A percentile compares a stretch with the other conserved stretches of the same genome.
Conservation (phyloP, 805 yeast species). For the Saccharomyces jurei region DNA sequence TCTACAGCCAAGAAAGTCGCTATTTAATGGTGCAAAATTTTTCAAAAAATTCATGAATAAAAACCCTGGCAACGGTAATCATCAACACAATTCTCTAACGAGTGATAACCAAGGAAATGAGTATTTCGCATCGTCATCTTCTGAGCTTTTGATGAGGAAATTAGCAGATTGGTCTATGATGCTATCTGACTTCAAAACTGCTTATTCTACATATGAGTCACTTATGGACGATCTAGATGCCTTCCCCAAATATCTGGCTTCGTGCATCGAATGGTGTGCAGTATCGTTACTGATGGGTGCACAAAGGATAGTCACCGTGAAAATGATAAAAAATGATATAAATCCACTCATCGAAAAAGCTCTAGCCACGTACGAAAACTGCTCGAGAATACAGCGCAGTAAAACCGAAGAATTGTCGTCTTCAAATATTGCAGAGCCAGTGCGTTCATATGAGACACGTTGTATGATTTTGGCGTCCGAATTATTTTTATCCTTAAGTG, state of each 20-base stretch:
- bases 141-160: slow-evolving; percentile 69
- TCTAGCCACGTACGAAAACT: slow-evolving; percentile 29
- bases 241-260: slow-evolving; percentile 44
- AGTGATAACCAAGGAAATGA: slow-evolving; percentile 46
- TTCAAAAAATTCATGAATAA: slow-evolving; percentile 34
- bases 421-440: slow-evolving; percentile 8
- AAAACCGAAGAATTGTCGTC: slow-evolving; percentile 24
- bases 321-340: slow-evolving; percentile 37
- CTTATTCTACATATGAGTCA: slow-evolving; percentile 76
- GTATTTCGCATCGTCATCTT: slow-evolving; percentile 51
- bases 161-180: slow-evolving; percentile 90
- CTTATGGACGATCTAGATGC: slow-evolving; percentile 67
- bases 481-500: slow-evolving; percentile 42
- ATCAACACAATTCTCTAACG: slow-evolving; percentile 19
- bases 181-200: slow-evolving; percentile 79
- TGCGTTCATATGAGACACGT: slow-evolving; percentile 56
- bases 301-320: slow-evolving; percentile 34
- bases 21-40: slow-evolving; percentile 62
- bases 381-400: slow-evolving; percentile 27
- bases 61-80: slow-evolving; percentile 6
- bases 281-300: slow-evolving; percentile 58
- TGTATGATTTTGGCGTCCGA: slow-evolving; percentile 63
- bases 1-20: slow-evolving; percentile 64
- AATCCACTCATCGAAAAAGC: slow-evolving; percentile 33
- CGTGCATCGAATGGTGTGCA: slow-evolving; percentile 84